Percentiles rank a stretch among this genome's conserved stretches.
Conservation (phyloP, 179 eudicot genomes). For the Heliamphora pulchella region DNA sequence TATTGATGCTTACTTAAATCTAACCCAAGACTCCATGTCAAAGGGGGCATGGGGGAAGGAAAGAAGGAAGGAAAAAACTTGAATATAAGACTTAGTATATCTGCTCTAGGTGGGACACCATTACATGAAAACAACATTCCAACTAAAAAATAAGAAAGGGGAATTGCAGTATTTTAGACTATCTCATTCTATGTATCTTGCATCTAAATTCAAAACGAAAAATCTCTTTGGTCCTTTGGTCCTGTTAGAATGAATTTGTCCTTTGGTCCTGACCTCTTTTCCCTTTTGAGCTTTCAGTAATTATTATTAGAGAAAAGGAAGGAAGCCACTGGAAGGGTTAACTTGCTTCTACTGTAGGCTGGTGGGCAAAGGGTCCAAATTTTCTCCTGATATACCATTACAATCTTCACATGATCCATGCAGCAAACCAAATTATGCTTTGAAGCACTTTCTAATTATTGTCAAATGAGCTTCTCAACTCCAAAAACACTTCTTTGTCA, state of each 20-base stretch:
- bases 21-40: not conserved
- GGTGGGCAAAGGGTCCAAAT: not conserved
- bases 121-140: not conserved
- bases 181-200: not conserved
- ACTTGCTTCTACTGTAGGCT: not conserved
- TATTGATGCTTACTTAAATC: not conserved
- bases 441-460: not conserved
- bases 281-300: not conserved
- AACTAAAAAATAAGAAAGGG: not conserved
- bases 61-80: not conserved
- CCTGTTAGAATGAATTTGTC: not conserved
- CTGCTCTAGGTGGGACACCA: not conserved
- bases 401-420: not conserved
- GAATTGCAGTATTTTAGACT: not conserved
- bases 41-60: not conserved
- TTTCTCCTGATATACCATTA: not conserved
- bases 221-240: too few relatives aligned
- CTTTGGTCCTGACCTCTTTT: not conserved
- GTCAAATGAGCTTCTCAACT: too few relatives aligned
- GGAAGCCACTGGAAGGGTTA: not conserved
- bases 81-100: not conserved
- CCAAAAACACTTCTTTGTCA: too few relatives aligned
- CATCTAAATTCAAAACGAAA: too few relatives aligned
- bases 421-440: not conserved
- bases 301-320: not conserved